A percentile compares a stretch with the other conserved stretches of the same genome.
Evolutionary conservation across 441 rosid genomes (phyloP).

Genomic region (Kokia cookei): DNA sequence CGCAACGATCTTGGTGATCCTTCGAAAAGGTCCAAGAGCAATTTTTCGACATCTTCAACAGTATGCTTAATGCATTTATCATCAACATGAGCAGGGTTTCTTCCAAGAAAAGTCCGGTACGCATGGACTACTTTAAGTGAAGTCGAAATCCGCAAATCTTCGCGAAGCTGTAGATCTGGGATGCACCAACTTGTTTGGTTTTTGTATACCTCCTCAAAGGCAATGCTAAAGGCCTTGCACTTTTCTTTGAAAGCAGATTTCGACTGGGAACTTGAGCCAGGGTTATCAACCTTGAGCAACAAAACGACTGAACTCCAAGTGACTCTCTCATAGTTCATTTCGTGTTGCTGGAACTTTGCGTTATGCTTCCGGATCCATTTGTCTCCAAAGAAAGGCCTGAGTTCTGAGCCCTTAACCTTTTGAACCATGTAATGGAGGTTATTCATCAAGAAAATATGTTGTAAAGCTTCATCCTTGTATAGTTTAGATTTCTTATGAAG

Average conservation of each 20-base stretch:
- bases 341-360: constrained; percentile 52
- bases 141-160: constrained; percentile 57
- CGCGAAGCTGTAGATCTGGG: constrained; percentile 62
- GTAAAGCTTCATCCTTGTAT: constrained; percentile 44
- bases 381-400: constrained; percentile 60
- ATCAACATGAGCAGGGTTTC: constrained; percentile 28
- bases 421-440: constrained; percentile 74
- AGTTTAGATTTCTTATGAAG: constrained; percentile 51
- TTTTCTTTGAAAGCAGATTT: constrained; percentile 37
- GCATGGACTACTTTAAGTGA: constrained; percentile 63
- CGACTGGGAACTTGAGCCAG: constrained; percentile 12
- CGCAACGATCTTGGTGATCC: constrained; percentile 42
- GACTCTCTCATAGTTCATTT: constrained; percentile 52
- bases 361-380: constrained; percentile 76
- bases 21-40: constrained; percentile 65
- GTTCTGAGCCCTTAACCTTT: constrained; percentile 62
- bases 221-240: constrained; percentile 44
- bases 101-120: constrained; percentile 53
- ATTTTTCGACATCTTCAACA: constrained; percentile 46
- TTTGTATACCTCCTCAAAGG: constrained; percentile 66
- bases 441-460: constrained; percentile 56
- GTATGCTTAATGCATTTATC: constrained; percentile 55
- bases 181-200: constrained; percentile 61
- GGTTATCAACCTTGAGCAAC: constrained; percentile 38
- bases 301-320: constrained; percentile 63